These are phyloP conservation scores for Aspergillus tubingensis DNA, from an alignment of 2,329 filamentous ascomycete genomes.

Conservation along the genomic window DNA sequence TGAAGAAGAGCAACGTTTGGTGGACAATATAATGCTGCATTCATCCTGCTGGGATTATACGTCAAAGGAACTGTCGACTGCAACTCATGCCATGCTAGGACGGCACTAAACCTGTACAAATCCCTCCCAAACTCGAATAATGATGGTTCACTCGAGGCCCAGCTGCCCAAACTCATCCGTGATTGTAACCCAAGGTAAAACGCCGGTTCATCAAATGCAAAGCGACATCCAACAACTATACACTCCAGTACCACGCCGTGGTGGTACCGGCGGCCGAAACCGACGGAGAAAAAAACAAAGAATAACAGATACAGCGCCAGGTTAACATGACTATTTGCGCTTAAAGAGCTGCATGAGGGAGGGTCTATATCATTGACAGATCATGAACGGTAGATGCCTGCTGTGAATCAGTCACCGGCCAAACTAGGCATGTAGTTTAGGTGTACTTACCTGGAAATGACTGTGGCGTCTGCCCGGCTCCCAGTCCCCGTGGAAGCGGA, in stretches of 20 bases:
- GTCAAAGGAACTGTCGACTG: background rate
- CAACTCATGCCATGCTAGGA: background rate
- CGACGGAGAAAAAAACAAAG: background rate
- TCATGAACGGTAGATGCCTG: constrained; percentile 21
- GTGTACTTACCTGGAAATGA: constrained; percentile 37
- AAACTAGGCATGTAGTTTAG: background rate
- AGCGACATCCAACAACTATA: constrained; percentile 18
- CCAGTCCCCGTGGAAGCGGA: constrained; percentile 37
- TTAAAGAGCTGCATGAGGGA: background rate
- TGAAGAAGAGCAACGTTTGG: background rate
- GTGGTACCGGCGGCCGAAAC: constrained; percentile 4
- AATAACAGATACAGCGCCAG: constrained; percentile 5
- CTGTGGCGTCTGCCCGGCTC: constrained; percentile 28
- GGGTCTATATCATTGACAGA: constrained; percentile 11
- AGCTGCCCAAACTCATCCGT: background rate
- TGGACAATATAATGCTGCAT: too few species aligned
- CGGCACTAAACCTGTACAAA: constrained; percentile 10
- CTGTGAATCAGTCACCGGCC: constrained; percentile 4
- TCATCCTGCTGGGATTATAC: too few species aligned
- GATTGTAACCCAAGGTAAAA: constrained; percentile 12
- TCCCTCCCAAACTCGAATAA: constrained; percentile 1
- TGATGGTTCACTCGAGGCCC: background rate
- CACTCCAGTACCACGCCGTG: constrained; percentile 15
- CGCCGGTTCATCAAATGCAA: constrained; percentile 26
- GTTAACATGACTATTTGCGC: background rate